phyloP scores from a whole-genome alignment of 164 flowering plant genomes.

The Vitis vinifera region DNA sequence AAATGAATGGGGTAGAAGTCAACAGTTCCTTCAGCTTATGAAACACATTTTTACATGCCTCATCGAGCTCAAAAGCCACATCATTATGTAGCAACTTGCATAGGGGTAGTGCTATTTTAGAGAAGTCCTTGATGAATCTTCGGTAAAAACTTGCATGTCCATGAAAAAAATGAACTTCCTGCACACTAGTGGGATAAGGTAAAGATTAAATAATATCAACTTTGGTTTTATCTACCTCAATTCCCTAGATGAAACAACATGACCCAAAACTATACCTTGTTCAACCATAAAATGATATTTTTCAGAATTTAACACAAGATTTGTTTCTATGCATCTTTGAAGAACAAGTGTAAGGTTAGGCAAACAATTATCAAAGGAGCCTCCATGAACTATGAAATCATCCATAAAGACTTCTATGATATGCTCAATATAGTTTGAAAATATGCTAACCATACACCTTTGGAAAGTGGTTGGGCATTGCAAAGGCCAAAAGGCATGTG shows the following conservation, averaged over 20 bases:
- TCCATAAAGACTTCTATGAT: conserved; percentile 22
- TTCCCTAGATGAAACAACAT: conserved; percentile 8
- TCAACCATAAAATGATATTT: conserved; percentile 23
- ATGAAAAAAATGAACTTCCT: not conserved
- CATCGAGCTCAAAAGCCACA: not conserved
- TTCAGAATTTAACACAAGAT: conserved; percentile 12
- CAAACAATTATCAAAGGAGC: conserved; percentile 13
- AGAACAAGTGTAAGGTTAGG: conserved; percentile 3
- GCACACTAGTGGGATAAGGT: not conserved
- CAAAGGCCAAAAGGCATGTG: no score
- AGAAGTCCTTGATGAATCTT: conserved; percentile 3
- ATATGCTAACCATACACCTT: conserved; percentile 20
- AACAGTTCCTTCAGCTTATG: not conserved
- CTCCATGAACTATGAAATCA: conserved; percentile 21
- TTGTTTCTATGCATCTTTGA: conserved; percentile 13
- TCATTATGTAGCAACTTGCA: not conserved
- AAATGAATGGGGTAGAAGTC: conserved; percentile 7
- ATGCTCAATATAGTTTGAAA: conserved; percentile 9
- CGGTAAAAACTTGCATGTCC: conserved; percentile 8
- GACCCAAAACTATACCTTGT: conserved; percentile 16
- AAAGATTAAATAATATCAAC: conserved; percentile 4
- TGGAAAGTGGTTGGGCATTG: not conserved
- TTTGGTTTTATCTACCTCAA: conserved; percentile 19
- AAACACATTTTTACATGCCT: not conserved
- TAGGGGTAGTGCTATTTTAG: not conserved